Base-by-base conservation (phyloP, 495 filamentous ascomycete species). In the Penicillium canescens region DNA sequence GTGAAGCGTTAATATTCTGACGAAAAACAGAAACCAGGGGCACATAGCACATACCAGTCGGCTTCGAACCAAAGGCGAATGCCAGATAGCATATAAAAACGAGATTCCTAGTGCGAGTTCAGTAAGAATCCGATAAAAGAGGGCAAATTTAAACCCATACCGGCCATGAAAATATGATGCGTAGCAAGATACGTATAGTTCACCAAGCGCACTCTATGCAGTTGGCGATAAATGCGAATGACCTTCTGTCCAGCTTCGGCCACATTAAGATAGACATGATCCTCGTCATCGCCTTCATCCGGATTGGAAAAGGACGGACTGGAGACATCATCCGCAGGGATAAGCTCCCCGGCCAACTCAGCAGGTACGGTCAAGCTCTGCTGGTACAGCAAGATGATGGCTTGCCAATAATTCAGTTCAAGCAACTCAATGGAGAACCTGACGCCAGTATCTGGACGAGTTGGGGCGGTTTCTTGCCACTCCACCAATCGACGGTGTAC, bases 121-220 rank as follows among this genome's bases (percentile, higher is more conserved):
- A 70, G 49, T 38, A 42, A 35, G 3, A 14, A 38, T 14, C 53
- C 40, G 54, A 50, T 51, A 26, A 50, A 11, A 11, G 24, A 31
- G 8, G 8, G 28, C 7, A 43, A 3, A 20, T 6, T 5, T 10
- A 35, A 50, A 26, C 16, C 59, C 73, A 62, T 77, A 85, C 86
- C 93, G 14, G 93, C 92, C 89, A 96, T 96, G 70, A 98, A 98
- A 14, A 97, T 78, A 70, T 98, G 93, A 67, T 97, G 93, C 3
- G 93, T 97, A n/a, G 93, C 91, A 43, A 98, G 72, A 70, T 92
- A 98, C 0, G 93, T 97, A 62, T 97, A 96, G 66, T 96, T 98
- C 23, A 98, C 93, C 48, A 97, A 74, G 46, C 90, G 86, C 40
- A 92, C 80, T 13, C 91, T 81, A 74, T 98, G 93, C 55, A 98